Evolutionary conservation across 345 rosid genomes (phyloP), one percentile per base, ranked within the genome.

Genomic region (Xanthoceras sorbifolium): DNA sequence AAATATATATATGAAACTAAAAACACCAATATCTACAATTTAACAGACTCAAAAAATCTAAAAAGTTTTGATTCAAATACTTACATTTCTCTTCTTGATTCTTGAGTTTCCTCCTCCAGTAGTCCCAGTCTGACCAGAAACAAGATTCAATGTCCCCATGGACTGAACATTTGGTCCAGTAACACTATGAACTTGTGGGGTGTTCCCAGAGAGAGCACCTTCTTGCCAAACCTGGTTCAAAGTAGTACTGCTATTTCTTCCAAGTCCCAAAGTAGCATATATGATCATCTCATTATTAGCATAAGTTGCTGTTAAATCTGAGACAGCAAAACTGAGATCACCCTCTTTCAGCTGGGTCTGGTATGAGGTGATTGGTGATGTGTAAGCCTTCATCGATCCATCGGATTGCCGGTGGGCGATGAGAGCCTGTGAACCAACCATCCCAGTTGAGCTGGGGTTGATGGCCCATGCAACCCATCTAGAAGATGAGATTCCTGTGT

Each of bases 401-500:
- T 91, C 79, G 12, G 84, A 15, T 48, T 81, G 85, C 59, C 77
- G 97, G 82, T 81, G 88, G 9, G 98, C 98, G 61, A 96, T 88
- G 17, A 96, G 86, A 52, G 99, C 90, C 76, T 96, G 95, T 5
- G 97, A 83, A 0, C 95, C 97, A 5, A 84, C 80, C 99, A 96
- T 96, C 48, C 91, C 92, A 0, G 82, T 75, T 32, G 86, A 77
- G 2, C 78, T 82, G 0, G 99, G 99, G 78, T 96, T 96, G 54
- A 96, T 82, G n/a, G 93, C 97, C 99, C 98, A 95, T 7, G 94
- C 91, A 40, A 91, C 89, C 99, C 97, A 93, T 71, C 63, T 83
- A 14, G 87, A 74, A 44, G 94, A 40, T 44, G 85, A 52, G 57
- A 87, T 71, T 0, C 87, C 85, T 9, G 88, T 65, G 74, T 90